Evolutionary conservation across 2,329 filamentous ascomycete species (phyloP).

Genomic region (Fusarium brachygibbosum): DNA sequence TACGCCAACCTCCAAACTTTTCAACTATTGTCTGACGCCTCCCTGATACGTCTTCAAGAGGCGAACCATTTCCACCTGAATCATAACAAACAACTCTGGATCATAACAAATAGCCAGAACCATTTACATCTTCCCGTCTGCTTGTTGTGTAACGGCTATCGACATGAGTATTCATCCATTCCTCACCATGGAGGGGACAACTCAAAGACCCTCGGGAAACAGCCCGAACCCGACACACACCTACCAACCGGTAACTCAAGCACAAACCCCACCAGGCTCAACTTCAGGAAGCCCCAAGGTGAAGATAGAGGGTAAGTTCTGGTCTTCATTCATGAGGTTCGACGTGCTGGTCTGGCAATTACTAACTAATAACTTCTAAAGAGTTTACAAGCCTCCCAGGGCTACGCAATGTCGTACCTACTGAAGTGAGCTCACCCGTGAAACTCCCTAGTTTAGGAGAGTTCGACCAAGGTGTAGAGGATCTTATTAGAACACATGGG

Average conservation of each 20-base stretch:
- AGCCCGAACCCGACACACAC: slow-evolving; percentile 9
- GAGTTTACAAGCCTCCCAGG: slow-evolving; percentile 49
- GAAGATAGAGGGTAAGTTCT: slow-evolving; percentile 51
- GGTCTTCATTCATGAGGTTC: neutral
- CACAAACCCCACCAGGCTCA: slow-evolving; percentile 49
- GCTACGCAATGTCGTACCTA: slow-evolving; percentile 33
- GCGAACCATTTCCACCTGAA: slow-evolving; percentile 38
- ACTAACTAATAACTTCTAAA: slow-evolving; percentile 42
- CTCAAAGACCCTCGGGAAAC: slow-evolving; percentile 11
- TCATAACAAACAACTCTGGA: slow-evolving; percentile 51
- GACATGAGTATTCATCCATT: slow-evolving; percentile 45
- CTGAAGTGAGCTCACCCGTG: slow-evolving; percentile 37
- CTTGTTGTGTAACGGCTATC: slow-evolving; percentile 20
- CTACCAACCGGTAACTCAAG: slow-evolving; percentile 28
- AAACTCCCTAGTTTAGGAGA: slow-evolving; percentile 56
- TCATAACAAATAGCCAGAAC: slow-evolving; percentile 38
- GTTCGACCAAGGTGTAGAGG: slow-evolving; percentile 57
- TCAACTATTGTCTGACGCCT: slow-evolving; percentile 26
- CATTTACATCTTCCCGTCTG: slow-evolving; percentile 26
- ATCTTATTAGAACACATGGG: slow-evolving; percentile 52
- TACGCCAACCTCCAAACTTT: slow-evolving; percentile 24
- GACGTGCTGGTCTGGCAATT: slow-evolving; percentile 20
- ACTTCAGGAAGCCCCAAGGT: slow-evolving; percentile 54
- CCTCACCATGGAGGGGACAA: slow-evolving; percentile 33
- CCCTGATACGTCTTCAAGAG: slow-evolving; percentile 45